Conservation (phyloP, 1,284 basidiomycete species). For the Ustilago loliicola region DNA sequence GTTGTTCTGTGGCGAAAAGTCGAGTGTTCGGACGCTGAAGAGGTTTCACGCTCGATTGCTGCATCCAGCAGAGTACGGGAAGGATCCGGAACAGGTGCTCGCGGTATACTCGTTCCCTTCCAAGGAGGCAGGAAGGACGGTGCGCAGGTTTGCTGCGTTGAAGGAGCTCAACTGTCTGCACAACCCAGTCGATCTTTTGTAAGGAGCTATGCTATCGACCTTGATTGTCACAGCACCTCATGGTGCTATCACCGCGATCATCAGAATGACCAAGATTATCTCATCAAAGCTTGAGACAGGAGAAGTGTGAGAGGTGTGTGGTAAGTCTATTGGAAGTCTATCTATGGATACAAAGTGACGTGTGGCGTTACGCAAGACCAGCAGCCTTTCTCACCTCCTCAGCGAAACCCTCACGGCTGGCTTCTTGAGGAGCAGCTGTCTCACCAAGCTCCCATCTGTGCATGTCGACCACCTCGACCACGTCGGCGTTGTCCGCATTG, state of each 20-base stretch:
- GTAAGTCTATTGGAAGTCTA: constrained; percentile 2
- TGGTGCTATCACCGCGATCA: background rate
- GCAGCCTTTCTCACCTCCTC: constrained; percentile 66
- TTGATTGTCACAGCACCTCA: background rate
- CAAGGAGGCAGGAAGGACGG: constrained; percentile 25
- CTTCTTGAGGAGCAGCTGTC: constrained; percentile 46
- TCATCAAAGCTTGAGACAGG: background rate
- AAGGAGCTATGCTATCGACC: background rate
- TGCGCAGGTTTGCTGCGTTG: constrained; percentile 41
- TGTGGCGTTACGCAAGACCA: constrained; percentile 39
- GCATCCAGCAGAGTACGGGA: constrained; percentile 24
- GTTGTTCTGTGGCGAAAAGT: constrained; percentile 28
- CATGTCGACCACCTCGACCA: constrained; percentile 71
- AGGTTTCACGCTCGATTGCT: constrained; percentile 36
- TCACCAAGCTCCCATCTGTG: constrained; percentile 71
- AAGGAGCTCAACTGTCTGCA: constrained; percentile 32
- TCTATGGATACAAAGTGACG: constrained; percentile 14
- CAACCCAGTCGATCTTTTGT: constrained; percentile 25
- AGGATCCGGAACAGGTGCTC: constrained; percentile 28
- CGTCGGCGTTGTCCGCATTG: constrained; percentile 9
- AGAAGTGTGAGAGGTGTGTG: background rate
- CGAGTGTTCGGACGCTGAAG: constrained; percentile 21
- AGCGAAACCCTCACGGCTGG: constrained; percentile 46
- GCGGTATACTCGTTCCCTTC: constrained; percentile 38
- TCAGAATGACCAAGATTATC: background rate